phyloP scores from a whole-genome alignment of 805 yeast species.

The Clavispora asparagi region DNA sequence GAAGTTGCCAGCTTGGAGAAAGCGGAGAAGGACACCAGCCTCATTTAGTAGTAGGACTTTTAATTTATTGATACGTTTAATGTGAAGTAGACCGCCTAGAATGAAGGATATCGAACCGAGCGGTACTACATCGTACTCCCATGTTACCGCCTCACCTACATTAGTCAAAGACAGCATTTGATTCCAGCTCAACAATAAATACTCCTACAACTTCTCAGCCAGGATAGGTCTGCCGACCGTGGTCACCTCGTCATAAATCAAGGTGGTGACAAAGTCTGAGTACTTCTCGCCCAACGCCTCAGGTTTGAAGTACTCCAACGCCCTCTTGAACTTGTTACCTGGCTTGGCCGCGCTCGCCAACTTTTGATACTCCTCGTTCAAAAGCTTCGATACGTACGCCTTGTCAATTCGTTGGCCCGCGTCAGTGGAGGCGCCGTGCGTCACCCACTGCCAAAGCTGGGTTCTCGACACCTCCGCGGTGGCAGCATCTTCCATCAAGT shows the following conservation, averaged over 20 bases:
- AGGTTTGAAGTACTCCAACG: conserved; percentile 66
- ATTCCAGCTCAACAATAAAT: conserved; percentile 3
- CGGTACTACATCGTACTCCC: too few relatives aligned
- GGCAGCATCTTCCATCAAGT: conserved; percentile 86
- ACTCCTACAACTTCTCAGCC: conserved; percentile 36
- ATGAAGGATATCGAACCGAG: too few relatives aligned
- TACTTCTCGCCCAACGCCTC: conserved; percentile 69
- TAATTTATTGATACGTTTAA: neutral
- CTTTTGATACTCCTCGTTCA: conserved; percentile 57
- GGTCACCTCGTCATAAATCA: conserved; percentile 69
- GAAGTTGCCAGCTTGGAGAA: neutral
- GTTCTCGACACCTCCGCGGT: conserved; percentile 85
- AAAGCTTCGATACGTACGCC: conserved; percentile 49
- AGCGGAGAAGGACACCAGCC: neutral
- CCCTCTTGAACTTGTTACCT: conserved; percentile 63
- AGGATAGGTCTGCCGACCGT: conserved; percentile 42
- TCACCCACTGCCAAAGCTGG: conserved; percentile 80
- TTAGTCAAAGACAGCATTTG: neutral
- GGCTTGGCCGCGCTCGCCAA: conserved; percentile 44
- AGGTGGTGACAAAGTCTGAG: conserved; percentile 72
- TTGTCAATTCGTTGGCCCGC: conserved; percentile 55
- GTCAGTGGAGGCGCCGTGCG: conserved; percentile 60
- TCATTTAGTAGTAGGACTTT: neutral
- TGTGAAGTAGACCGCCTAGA: too few relatives aligned
- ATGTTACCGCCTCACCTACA: neutral